These are phyloP conservation scores for Globisporangium paroecandrum DNA, from an alignment of 352 stramenopile genomes.

Conservation along the genomic window DNA sequence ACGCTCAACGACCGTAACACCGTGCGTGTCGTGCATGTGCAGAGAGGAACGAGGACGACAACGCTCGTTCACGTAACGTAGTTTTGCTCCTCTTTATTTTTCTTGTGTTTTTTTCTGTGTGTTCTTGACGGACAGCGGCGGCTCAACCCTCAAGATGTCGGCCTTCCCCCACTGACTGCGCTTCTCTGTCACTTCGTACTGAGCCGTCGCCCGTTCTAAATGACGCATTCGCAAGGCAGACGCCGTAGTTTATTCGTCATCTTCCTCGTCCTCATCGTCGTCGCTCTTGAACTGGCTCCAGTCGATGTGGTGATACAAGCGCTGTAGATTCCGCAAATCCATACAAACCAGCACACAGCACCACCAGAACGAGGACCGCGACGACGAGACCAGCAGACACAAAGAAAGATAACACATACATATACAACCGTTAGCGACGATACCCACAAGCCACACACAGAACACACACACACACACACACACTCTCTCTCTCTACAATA, in stretches of 20 bases:
- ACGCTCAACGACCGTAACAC: background rate
- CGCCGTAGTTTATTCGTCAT: slow-evolving; percentile 22
- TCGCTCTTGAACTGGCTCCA: slow-evolving; percentile 82
- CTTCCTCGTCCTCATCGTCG: slow-evolving; percentile 76
- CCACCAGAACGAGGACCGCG: slow-evolving; percentile 31
- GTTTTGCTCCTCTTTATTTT: slow-evolving; percentile 12
- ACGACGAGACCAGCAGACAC: background rate
- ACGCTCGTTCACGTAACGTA: slow-evolving; percentile 8
- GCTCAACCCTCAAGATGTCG: background rate
- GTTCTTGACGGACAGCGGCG: background rate
- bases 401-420: slow-evolving; percentile 1
- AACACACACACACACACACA: background rate
- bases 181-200: background rate
- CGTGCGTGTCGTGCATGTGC: background rate
- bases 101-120: background rate
- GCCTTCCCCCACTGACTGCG: background rate
- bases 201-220: slow-evolving; percentile 9
- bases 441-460: background rate
- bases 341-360: slow-evolving; percentile 14
- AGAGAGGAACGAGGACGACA: background rate
- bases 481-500: background rate
- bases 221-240: slow-evolving; percentile 1
- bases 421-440: slow-evolving; percentile 6
- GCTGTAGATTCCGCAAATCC: slow-evolving; percentile 24
- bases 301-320: slow-evolving; percentile 88